phyloP scores from a whole-genome alignment of 805 yeast species.

The Kazachstania bromeliacearum region DNA sequence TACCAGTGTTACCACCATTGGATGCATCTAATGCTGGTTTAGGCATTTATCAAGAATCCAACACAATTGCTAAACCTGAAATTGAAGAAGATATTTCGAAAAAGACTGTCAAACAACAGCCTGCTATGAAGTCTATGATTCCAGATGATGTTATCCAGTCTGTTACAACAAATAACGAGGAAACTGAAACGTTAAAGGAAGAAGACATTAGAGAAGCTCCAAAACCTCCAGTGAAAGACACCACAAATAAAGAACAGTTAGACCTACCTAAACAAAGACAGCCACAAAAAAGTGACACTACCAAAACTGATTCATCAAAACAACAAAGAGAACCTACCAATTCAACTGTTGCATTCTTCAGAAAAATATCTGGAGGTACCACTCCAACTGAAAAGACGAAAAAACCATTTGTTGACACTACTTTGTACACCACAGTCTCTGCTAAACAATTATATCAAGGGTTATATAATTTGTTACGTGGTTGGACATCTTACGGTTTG shows the following conservation, averaged over 20 bases:
- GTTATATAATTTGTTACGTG: conserved; percentile 46
- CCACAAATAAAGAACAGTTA: conserved; percentile 1
- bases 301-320: conserved; percentile 5
- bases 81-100: not conserved
- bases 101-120: not conserved
- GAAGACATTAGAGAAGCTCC: conserved; percentile 5
- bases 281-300: conserved; percentile 5
- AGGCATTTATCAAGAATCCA: conserved; percentile 21
- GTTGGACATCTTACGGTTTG: conserved; percentile 67
- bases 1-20: conserved; percentile 28
- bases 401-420: not conserved
- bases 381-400: conserved; percentile 1
- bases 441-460: conserved; percentile 55
- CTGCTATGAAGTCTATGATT: not conserved
- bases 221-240: conserved; percentile 1
- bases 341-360: conserved; percentile 24
- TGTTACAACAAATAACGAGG: not conserved
- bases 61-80: not conserved
- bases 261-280: conserved; percentile 10
- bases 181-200: conserved; percentile 3
- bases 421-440: conserved; percentile 26
- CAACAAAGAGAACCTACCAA: conserved; percentile 4
- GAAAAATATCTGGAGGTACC: conserved; percentile 26
- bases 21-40: conserved; percentile 17
- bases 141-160: not conserved